phyloP scores from a whole-genome alignment of 2,329 filamentous ascomycete species.

The Talaromyces sp. region DNA sequence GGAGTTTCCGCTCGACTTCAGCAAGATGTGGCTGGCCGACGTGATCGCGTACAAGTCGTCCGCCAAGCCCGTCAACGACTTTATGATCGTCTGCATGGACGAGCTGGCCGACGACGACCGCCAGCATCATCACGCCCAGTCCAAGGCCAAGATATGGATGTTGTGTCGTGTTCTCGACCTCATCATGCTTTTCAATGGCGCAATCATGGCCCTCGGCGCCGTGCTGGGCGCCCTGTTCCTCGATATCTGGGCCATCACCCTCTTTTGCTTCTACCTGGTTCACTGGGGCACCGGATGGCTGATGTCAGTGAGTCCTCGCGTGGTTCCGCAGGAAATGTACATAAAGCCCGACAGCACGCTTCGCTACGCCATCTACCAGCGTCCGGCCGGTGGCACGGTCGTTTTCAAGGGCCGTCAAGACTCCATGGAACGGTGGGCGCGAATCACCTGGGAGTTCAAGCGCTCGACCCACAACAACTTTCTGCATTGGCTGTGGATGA shows the following conservation, averaged over 20 bases:
- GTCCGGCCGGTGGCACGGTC: constrained; percentile 25
- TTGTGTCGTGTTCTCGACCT: constrained; percentile 15
- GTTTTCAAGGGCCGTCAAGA: constrained; percentile 26
- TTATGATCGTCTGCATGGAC: constrained; percentile 22
- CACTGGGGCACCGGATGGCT: constrained; percentile 23
- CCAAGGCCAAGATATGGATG: constrained; percentile 11
- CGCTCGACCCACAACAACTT: constrained; percentile 10
- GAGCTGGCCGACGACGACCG: constrained; percentile 4
- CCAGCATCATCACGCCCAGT: background rate
- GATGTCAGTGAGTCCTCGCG: constrained; percentile 20
- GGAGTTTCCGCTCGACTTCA: constrained; percentile 23
- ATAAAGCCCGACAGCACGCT: constrained; percentile 12
- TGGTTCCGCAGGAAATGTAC: constrained; percentile 12
- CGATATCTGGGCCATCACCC: constrained; percentile 24
- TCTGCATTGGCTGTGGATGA: constrained; percentile 26
- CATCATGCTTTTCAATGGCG: constrained; percentile 19
- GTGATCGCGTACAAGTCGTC: constrained; percentile 22
- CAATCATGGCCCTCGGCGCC: constrained; percentile 19
- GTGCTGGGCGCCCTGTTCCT: constrained; percentile 20
- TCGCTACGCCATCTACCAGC: constrained; percentile 25
- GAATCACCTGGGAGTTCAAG: constrained; percentile 25
- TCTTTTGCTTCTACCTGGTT: constrained; percentile 23
- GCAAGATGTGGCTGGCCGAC: constrained; percentile 23
- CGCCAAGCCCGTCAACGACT: constrained; percentile 21
- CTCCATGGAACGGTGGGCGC: constrained; percentile 24